Evolutionary conservation across 2,329 filamentous ascomycete species (phyloP), one percentile per base, ranked within the genome.

Genomic region (Bipolaris cookei): DNA sequence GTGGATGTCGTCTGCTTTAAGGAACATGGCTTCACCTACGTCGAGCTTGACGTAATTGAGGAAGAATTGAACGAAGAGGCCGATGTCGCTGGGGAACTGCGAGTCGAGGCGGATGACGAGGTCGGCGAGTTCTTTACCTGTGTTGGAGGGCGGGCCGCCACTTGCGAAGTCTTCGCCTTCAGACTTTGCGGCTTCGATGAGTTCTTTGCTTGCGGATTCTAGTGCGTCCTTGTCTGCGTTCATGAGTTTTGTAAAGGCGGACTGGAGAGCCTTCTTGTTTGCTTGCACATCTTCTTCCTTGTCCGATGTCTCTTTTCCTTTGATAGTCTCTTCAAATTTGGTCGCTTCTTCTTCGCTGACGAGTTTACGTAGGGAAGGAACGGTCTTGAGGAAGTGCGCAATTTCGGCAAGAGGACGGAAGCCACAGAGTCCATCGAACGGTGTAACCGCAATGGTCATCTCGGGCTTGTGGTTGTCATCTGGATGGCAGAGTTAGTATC

Each of bases 401-500:
- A 98, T 95, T 78, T 99, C 93, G 4, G 80, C 82, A 20, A 97
- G 82, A 0, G 95, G 95, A 8, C 95, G 87, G 82, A 99, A 99
- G 32, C 95, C 95, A 71, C 95, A 99, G 32, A 99, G 85, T 0
- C 95, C 95, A 75, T 98, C 94, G 66, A 99, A 99, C 0, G 92
- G 89, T 1, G 95, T 98, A 70, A 99, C 89, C 61, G 95, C 95
- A 76, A 99, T 97, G 61, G 95, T 93, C 95, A 99, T 99, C 80
- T 99, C 95, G 32, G 95, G 95, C 81, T 99, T 99, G 83, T 99
- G 95, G 81, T 99, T 99, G 81, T 98, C 94, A 82, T 99, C 64
- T 66, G 39, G 4, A 6, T n/a, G n/a, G 30, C 13, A 11, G 5
- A 21, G 16, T 56, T 7, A 56, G 54, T 37, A 47, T n/a, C 10